Conservation (phyloP, 2,329 filamentous ascomycete genomes). For the Claviceps fusiformis region DNA sequence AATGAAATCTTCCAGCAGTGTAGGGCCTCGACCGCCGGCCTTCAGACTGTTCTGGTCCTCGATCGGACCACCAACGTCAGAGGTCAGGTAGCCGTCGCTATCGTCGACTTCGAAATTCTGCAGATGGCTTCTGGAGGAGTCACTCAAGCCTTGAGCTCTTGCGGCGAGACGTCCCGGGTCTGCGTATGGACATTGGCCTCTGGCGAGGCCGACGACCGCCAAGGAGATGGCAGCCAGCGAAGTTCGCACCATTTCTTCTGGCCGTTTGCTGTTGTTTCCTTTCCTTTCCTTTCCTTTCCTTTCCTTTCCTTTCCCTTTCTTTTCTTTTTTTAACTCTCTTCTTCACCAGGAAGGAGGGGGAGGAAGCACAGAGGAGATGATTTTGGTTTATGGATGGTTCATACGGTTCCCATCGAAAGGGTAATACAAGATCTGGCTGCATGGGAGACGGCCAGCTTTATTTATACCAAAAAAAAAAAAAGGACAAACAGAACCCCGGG, state of each 20-base stretch:
- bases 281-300: neutral
- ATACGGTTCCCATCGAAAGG: neutral
- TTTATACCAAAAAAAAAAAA: neutral
- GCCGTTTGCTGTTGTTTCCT: no score
- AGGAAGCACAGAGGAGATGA: neutral
- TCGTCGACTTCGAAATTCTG: constrained; percentile 35
- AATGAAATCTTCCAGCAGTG: constrained; percentile 58
- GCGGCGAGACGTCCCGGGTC: constrained; percentile 14
- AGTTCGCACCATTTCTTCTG: constrained; percentile 14
- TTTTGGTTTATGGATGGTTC: neutral
- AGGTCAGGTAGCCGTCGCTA: constrained; percentile 42
- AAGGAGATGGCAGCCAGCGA: constrained; percentile 12
- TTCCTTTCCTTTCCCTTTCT: no score
- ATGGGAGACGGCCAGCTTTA: neutral
- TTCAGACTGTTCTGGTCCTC: constrained; percentile 52
- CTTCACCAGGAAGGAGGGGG: neutral
- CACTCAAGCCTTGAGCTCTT: constrained; percentile 10
- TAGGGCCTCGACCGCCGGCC: constrained; percentile 53
- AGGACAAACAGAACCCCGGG: neutral
- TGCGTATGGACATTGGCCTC: constrained; percentile 22
- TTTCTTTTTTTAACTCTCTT: neutral
- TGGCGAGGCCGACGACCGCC: constrained; percentile 14
- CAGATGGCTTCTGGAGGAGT: constrained; percentile 18
- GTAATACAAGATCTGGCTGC: neutral
- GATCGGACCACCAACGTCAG: constrained; percentile 55